Percentiles rank a stretch among this genome's conserved stretches.
These are phyloP conservation scores for Candida endomychidarum DNA, from an alignment of 805 yeast species.

Conservation along the genomic window DNA sequence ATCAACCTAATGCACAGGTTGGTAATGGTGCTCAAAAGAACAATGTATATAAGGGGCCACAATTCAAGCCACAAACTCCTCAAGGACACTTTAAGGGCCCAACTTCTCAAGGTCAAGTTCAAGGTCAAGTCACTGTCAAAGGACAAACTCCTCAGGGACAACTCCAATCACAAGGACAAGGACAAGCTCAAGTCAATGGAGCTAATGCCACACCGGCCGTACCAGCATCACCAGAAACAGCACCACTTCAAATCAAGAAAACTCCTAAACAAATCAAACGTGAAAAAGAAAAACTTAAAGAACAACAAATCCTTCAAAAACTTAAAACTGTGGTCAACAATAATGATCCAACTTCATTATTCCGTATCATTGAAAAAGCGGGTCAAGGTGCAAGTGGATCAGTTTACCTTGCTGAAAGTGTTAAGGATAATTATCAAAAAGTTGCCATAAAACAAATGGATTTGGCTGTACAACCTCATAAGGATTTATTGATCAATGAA, in stretches of 20 bases:
- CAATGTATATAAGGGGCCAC: conserved; percentile 7
- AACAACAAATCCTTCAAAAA: conserved; percentile 80
- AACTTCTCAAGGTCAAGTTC: conserved; percentile 17
- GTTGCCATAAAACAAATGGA: conserved; percentile 98
- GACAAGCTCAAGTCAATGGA: conserved; percentile 5
- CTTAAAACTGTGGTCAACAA: conserved; percentile 78
- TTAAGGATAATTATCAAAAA: conserved; percentile 54
- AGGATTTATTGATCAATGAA: conserved; percentile 93
- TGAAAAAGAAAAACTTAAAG: conserved; percentile 60
- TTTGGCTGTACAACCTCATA: conserved; percentile 84
- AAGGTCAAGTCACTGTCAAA: too few species aligned
- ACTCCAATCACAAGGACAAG: conserved; percentile 17
- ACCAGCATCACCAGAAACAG: conserved; percentile 4
- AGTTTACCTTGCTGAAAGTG: conserved; percentile 79
- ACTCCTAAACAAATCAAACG: conserved; percentile 40
- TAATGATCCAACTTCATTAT: conserved; percentile 82
- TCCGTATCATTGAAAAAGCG: conserved; percentile 75
- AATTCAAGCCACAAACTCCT: conserved; percentile 14
- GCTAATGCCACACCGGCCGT: conserved; percentile 3
- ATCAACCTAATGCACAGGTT: neutral
- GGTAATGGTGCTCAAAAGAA: conserved; percentile 6
- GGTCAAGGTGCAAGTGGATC: conserved; percentile 99
- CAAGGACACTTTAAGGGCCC: too few species aligned
- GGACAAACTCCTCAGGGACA: too few species aligned
- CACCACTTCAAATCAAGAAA: conserved; percentile 21